Conservation (phyloP, 208 protist genomes). For the Trypanosoma conorhini region DNA sequence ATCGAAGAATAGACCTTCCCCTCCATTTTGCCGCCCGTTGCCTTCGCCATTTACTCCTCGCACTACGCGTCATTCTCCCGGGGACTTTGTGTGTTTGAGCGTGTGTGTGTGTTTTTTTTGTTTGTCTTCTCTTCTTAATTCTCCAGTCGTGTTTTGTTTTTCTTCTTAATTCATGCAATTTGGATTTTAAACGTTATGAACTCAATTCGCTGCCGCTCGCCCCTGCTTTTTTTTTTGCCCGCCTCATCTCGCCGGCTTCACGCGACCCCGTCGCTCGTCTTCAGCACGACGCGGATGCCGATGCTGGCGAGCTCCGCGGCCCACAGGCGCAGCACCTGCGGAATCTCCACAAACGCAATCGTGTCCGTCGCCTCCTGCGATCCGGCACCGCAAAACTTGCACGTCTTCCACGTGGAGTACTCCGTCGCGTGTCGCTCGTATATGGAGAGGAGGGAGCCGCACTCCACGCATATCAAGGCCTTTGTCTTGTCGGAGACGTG, state of each 20-base stretch:
- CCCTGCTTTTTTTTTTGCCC: not conserved
- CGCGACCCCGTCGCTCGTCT: slow-evolving; percentile 39
- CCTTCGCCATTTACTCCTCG: no score
- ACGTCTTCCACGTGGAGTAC: slow-evolving; percentile 86
- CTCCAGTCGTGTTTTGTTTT: not conserved
- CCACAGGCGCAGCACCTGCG: slow-evolving; percentile 89
- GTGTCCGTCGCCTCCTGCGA: slow-evolving; percentile 72
- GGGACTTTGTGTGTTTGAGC: no score
- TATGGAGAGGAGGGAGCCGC: slow-evolving; percentile 83
- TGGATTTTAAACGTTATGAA: slow-evolving; percentile 16
- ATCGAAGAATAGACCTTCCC: not conserved
- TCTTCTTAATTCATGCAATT: not conserved
- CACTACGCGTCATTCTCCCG: not conserved
- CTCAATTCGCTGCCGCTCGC: slow-evolving; percentile 2
- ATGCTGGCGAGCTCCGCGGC: slow-evolving; percentile 88
- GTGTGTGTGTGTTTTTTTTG: slow-evolving; percentile 1
- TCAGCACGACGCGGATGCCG: slow-evolving; percentile 84
- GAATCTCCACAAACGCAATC: slow-evolving; percentile 90
- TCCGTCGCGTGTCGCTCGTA: slow-evolving; percentile 87
- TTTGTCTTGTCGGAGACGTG: slow-evolving; percentile 91
- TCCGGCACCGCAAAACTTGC: slow-evolving; percentile 85
- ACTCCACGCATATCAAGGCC: slow-evolving; percentile 80
- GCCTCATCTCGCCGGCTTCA: not conserved
- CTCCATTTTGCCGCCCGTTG: not conserved
- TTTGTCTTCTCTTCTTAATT: not conserved